Evolutionary conservation across 768 basidiomycete genomes (phyloP).

Genomic region (Leucocoprinus sp.): DNA sequence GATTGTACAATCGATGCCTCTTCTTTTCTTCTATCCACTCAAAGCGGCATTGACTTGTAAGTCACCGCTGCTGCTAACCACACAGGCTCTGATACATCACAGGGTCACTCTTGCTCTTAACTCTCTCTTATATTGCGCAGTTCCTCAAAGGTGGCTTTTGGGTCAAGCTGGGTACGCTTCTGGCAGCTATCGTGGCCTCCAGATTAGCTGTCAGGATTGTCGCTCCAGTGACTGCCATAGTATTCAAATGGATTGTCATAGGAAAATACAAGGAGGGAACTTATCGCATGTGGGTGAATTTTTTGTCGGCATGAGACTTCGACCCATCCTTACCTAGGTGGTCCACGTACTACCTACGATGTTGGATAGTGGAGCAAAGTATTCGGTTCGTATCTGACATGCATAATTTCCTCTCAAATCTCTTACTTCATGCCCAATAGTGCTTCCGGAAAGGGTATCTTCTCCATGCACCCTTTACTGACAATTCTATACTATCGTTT

Average conservation of each 20-base stretch:
- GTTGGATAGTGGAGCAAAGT: conserved; percentile 36
- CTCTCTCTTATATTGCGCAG: conserved; percentile 27
- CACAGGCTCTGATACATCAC: neutral
- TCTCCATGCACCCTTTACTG: conserved; percentile 28
- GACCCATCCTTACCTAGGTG: conserved; percentile 18
- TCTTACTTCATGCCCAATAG: conserved; percentile 11
- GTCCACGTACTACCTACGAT: conserved; percentile 34
- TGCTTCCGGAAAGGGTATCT: conserved; percentile 34
- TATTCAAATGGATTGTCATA: conserved; percentile 40
- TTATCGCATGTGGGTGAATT: conserved; percentile 26
- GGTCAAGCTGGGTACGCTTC: conserved; percentile 25
- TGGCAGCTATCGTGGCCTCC: conserved; percentile 27
- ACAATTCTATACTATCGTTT: conserved; percentile 35
- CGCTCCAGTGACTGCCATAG: conserved; percentile 30
- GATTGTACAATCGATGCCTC: conserved; percentile 32
- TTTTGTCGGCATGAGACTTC: neutral
- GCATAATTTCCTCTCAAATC: neutral
- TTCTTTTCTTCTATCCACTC: conserved; percentile 37
- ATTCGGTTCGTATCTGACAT: conserved; percentile 19
- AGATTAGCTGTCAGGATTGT: conserved; percentile 26
- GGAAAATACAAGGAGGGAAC: conserved; percentile 31
- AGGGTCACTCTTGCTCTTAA: conserved; percentile 34
- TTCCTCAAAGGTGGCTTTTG: conserved; percentile 23
- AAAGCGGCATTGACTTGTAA: conserved; percentile 35
- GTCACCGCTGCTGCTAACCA: conserved; percentile 4